Conservation (phyloP, 2,329 filamentous ascomycete species). For the Exserohilum turcica region DNA sequence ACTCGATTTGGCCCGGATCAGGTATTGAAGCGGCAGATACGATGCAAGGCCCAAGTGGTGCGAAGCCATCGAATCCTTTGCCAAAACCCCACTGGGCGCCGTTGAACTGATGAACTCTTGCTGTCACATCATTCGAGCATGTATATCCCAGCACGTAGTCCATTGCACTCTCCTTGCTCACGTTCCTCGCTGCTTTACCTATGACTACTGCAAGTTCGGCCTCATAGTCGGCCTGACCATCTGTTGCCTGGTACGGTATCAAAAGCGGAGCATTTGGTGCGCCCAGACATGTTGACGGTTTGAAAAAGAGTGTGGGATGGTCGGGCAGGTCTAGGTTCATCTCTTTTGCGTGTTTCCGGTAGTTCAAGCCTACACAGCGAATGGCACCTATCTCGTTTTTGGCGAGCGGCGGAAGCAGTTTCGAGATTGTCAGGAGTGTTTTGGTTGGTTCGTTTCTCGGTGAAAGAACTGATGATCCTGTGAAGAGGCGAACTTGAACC, state of each 20-base stretch:
- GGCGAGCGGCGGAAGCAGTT: conserved; percentile 43
- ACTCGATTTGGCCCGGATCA: conserved; percentile 47
- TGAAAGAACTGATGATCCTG: conserved; percentile 12
- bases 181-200: conserved; percentile 55
- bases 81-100: conserved; percentile 57
- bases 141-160: conserved; percentile 59
- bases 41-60: conserved; percentile 57
- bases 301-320: conserved; percentile 26
- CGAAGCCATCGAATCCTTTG: conserved; percentile 60
- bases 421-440: conserved; percentile 12
- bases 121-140: conserved; percentile 59
- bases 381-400: conserved; percentile 49
- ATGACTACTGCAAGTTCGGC: conserved; percentile 50
- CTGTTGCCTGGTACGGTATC: conserved; percentile 19
- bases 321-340: conserved; percentile 21
- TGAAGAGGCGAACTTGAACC: conserved; percentile 16
- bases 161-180: conserved; percentile 50
- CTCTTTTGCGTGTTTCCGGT: conserved; percentile 24
- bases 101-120: conserved; percentile 54
- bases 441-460: conserved; percentile 6
- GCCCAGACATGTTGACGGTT: conserved; percentile 20
- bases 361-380: conserved; percentile 55
- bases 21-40: conserved; percentile 49
- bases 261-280: conserved; percentile 16
- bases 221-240: conserved; percentile 26